Percentiles rank a stretch among this genome's conserved stretches.
Evolutionary conservation across 2,329 filamentous ascomycete genomes (phyloP).

Genomic region (Stagonosporopsis chrysanthemi): DNA sequence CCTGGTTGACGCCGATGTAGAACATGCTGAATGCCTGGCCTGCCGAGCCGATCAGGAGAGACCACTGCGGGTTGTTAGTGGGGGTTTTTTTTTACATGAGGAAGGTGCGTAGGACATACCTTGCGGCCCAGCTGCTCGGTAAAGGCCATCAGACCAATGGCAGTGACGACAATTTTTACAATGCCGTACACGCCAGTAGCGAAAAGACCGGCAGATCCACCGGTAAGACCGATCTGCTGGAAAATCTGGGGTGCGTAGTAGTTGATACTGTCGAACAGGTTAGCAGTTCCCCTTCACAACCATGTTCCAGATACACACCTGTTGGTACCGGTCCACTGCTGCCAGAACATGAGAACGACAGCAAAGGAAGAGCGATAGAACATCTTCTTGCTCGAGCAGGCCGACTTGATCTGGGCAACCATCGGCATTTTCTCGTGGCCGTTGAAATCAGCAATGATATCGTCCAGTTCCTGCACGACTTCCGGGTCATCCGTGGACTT

Average conservation of each 20-base stretch:
- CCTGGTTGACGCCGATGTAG: slow-evolving; percentile 44
- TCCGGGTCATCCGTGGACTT: slow-evolving; percentile 45
- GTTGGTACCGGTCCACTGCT: slow-evolving; percentile 49
- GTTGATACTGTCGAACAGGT: slow-evolving; percentile 38
- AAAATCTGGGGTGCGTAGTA: slow-evolving; percentile 57
- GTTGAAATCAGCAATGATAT: slow-evolving; percentile 53
- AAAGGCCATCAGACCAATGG: slow-evolving; percentile 54
- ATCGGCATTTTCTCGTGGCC: slow-evolving; percentile 54
- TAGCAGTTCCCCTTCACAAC: background rate
- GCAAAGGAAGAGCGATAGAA: slow-evolving; percentile 54
- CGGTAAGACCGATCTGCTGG: slow-evolving; percentile 51
- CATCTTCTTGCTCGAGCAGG: slow-evolving; percentile 49
- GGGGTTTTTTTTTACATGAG: background rate
- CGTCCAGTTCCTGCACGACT: slow-evolving; percentile 52
- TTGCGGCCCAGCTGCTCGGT: slow-evolving; percentile 57
- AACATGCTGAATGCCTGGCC: slow-evolving; percentile 56
- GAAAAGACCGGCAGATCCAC: slow-evolving; percentile 52
- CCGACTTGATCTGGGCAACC: slow-evolving; percentile 48
- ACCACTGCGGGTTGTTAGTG: slow-evolving; percentile 38
- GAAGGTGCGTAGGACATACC: slow-evolving; percentile 21
- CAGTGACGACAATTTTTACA: slow-evolving; percentile 56
- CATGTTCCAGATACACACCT: background rate
- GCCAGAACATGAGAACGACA: slow-evolving; percentile 55
- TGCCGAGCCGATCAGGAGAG: slow-evolving; percentile 51
- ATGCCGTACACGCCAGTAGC: slow-evolving; percentile 57